Evolutionary conservation across 2,329 filamentous ascomycete species (phyloP), one percentile per base, ranked within the genome.

Genomic region (Pyrenophora tritici-repentis): DNA sequence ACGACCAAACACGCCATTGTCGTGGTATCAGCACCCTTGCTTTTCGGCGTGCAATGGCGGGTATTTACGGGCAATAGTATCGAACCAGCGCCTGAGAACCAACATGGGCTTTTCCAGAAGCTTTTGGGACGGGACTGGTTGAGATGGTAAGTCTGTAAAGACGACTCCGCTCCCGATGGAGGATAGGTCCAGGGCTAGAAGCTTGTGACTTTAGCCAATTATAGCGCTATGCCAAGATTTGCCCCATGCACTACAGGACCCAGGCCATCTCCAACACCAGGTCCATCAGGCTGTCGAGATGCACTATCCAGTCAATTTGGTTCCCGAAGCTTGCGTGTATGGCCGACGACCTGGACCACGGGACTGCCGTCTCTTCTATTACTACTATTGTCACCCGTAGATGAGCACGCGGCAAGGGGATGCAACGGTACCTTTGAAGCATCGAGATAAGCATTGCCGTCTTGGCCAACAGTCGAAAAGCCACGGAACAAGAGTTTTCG

Each of bases 121-220:
- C 4, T 18, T 17, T 22, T 8, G 42, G 4, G 4, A 8, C 13
- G 26, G 9, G 3, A 14, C n/a, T 14, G 16, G 5, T 20, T 20
- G 18, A 20, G 18, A 20, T 20, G 18, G n/a, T n/a, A n/a, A n/a
- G n/a, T n/a, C n/a, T n/a, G 20, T 5, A 31, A 8, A 24, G n/a
- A 37, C 16, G 49, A 42, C 45, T 35, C 46, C 32, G 36, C 42
- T 43, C 18, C 26, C 38, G 13, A 32, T 32, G 24, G 37, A 38
- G 38, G 12, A 38, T 29, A 54, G 53, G 54, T 47, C 31, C 10
- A 13, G 35, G 45, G 43, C 46, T 39, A 38, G 42, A 51, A 51
- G 50, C 54, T 50, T 54, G 33, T 40, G 34, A 14, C 18, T 38
- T 38, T 44, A 34, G 49, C 45, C 53, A 49, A 44, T 56, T 13